Evolutionary conservation across 2,329 filamentous ascomycete genomes (phyloP), one percentile per base, ranked within the genome.

Genomic region (Akanthomyces lecanii): DNA sequence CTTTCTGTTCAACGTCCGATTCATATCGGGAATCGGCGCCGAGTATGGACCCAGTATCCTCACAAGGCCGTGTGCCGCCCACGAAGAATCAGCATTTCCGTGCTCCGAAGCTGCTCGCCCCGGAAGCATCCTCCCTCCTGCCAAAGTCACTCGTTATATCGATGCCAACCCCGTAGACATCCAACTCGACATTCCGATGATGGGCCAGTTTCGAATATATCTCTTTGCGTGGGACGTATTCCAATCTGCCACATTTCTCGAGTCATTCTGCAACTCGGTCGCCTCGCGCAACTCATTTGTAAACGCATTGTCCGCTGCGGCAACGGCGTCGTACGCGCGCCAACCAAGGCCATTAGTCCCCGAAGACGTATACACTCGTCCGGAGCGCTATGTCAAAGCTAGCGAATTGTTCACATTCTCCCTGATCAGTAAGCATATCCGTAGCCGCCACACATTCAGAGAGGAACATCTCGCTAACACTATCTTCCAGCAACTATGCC

Each of bases 141-240:
- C 87, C 47, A 89, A 85, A 73, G 89, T 88, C 21, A 89, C 88
- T 0, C 83, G 90, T 33, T 92, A 89, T 71, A 83, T 92, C 58
- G 90, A 93, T 73, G 87, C 89, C 4, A 93, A 92, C 69, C 89
- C 89, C 0, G 85, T 93, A 48, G 87, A 92, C 68, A 78, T 92
- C 33, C 89, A 93, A 71, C 84, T 91, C 6, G 90, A 92, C 69
- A 90, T 92, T 51, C 90, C 90, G 1, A 84, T 91, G 74, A 78
- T 92, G 6, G 87, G 89, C 30, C 90, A 93, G 70, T 93, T 92
- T 77, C 83, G 88, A 55, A 83, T 92, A 52, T 92, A 90, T 72
- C 81, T 92, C 65, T 82, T 93, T 65, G 83, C 86, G 65, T 85
- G 84, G 69, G 81, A 90, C 68, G 78, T 91, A 2, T 78, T 81